These are phyloP conservation scores for Chaetomium olivaceum DNA, from an alignment of 2,329 filamentous ascomycete species.

Conservation along the genomic window DNA sequence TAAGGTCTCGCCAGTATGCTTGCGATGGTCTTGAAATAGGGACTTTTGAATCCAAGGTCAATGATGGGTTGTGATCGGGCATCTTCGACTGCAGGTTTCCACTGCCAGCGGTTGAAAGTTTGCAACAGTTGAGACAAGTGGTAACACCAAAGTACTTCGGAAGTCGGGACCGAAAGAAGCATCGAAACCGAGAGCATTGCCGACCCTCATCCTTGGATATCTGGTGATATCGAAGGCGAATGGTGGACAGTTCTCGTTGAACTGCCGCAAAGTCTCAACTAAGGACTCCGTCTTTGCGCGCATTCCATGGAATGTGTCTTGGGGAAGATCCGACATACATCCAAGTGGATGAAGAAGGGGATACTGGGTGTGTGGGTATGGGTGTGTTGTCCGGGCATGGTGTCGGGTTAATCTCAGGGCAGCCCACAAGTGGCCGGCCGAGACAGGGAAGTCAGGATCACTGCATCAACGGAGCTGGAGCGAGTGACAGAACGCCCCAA, in stretches of 20 bases:
- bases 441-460: background rate
- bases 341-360: background rate
- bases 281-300: background rate
- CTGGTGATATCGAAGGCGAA: background rate
- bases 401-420: background rate
- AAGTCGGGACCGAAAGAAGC: constrained; percentile 18
- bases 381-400: background rate
- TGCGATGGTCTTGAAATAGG: background rate
- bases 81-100: background rate
- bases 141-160: constrained; percentile 12
- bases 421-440: background rate
- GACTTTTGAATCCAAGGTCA: background rate
- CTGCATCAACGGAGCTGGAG: background rate
- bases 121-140: background rate
- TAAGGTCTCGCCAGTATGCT: background rate
- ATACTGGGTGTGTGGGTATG: background rate
- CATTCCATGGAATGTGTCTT: background rate
- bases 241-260: background rate
- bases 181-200: background rate
- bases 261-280: background rate
- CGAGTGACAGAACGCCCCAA: background rate
- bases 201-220: background rate
- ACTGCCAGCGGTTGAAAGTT: background rate
- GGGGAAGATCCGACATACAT: constrained; percentile 3
- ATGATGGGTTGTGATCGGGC: background rate